A percentile compares a stretch with the other conserved stretches of the same genome.
phyloP scores from a whole-genome alignment of 148 eudicot genomes.

The Oxyria digyna region DNA sequence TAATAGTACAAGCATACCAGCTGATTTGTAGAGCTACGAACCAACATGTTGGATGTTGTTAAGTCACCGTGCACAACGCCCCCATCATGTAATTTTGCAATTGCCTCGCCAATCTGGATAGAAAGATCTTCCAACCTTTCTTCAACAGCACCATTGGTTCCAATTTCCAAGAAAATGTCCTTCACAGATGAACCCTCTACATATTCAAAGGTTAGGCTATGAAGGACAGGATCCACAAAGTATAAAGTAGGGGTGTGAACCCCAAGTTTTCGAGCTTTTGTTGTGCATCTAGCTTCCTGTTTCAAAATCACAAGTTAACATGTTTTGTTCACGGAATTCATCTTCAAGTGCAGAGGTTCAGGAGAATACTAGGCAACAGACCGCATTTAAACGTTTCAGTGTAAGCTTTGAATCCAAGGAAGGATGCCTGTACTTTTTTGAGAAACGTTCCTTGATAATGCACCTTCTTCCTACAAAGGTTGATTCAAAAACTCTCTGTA shows the following conservation, averaged over 20 bases:
- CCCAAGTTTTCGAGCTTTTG: constrained; percentile 88
- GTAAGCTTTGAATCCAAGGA: constrained; percentile 74
- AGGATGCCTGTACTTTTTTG: constrained; percentile 95
- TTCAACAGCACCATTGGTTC: constrained; percentile 40
- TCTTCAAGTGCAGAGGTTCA: not conserved
- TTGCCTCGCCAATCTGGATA: constrained; percentile 66
- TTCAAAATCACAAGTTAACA: not conserved
- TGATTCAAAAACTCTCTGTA: constrained; percentile 78
- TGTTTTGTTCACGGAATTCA: not conserved
- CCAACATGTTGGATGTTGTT: constrained; percentile 91
- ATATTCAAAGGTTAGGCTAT: constrained; percentile 61
- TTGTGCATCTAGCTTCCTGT: constrained; percentile 73
- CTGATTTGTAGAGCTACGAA: constrained; percentile 52
- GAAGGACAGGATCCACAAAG: constrained; percentile 51
- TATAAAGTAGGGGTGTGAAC: constrained; percentile 71
- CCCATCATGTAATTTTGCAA: constrained; percentile 90
- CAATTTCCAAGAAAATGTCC: constrained; percentile 69
- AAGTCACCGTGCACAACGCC: constrained; percentile 87
- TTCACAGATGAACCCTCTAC: constrained; percentile 78
- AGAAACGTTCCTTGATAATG: constrained; percentile 79
- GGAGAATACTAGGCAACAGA: constrained; percentile 18
- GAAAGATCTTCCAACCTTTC: constrained; percentile 76
- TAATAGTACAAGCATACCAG: constrained; percentile 37
- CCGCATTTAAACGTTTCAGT: constrained; percentile 77
- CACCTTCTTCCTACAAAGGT: constrained; percentile 67